Evolutionary conservation across 306 rosid genomes (phyloP).

Genomic region (Sicyos baderoa): DNA sequence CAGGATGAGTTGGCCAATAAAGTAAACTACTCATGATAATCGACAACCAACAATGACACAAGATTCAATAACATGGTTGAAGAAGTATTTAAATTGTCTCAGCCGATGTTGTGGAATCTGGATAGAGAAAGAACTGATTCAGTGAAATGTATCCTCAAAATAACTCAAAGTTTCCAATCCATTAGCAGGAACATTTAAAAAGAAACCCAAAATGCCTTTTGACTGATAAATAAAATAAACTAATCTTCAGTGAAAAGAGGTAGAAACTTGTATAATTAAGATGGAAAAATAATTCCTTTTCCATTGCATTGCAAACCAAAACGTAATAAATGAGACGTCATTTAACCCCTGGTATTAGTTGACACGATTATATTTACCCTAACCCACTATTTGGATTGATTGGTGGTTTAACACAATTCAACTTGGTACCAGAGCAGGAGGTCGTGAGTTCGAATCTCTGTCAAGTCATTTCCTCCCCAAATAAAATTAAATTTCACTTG

Average conservation of each 20-base stretch:
- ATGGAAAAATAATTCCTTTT: not conserved
- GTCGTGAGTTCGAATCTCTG: too few relatives aligned
- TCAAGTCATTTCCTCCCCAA: too few relatives aligned
- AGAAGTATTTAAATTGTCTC: constrained; percentile 6
- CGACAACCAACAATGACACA: not conserved
- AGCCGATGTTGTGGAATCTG: not conserved
- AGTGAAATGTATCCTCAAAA: not conserved
- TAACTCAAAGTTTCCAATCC: not conserved
- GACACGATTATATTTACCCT: too few relatives aligned
- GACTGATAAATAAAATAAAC: not conserved
- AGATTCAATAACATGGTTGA: not conserved
- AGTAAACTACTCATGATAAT: not conserved
- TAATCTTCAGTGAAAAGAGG: too few relatives aligned
- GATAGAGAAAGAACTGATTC: not conserved
- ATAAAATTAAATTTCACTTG: too few relatives aligned
- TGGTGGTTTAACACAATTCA: too few relatives aligned
- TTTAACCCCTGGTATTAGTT: too few relatives aligned
- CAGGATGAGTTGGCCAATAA: not conserved
- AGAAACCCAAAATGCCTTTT: constrained; percentile 10
- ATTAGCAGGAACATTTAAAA: not conserved
- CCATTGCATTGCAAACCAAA: not conserved
- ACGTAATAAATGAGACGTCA: not conserved
- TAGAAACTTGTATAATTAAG: not conserved
- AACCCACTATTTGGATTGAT: too few relatives aligned
- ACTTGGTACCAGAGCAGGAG: too few relatives aligned